These are phyloP conservation scores for Prunus mira DNA, from an alignment of 306 rosid species.

Conservation along the genomic window DNA sequence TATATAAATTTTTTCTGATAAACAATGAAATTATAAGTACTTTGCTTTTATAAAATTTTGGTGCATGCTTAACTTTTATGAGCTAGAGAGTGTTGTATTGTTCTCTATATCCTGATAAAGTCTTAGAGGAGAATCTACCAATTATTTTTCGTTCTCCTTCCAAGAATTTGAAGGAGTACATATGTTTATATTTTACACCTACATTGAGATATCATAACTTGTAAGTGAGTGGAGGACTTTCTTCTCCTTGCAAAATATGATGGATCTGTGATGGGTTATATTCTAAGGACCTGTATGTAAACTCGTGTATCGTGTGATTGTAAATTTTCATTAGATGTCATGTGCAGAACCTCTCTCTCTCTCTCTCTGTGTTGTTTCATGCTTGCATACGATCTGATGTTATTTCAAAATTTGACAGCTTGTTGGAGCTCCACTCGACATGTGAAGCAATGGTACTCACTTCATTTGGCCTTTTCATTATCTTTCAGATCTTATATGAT, in stretches of 20 bases:
- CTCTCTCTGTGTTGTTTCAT: not conserved
- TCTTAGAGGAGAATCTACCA: not conserved
- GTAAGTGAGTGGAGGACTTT: not conserved
- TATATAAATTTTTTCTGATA: not conserved
- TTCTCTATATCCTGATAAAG: not conserved
- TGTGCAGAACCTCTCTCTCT: not conserved
- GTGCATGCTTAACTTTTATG: not conserved
- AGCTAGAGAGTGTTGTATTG: not conserved
- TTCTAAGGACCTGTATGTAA: not conserved
- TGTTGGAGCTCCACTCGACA: conserved; percentile 76
- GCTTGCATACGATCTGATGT: conserved; percentile 4
- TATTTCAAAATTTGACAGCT: conserved; percentile 56
- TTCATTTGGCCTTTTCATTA: conserved; percentile 10
- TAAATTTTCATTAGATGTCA: not conserved
- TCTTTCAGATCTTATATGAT: not conserved
- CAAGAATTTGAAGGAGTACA: not conserved
- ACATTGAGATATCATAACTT: not conserved
- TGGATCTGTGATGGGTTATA: not conserved
- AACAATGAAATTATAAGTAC: not conserved
- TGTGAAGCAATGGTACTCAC: conserved; percentile 69
- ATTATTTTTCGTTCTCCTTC: not conserved
- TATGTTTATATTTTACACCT: not conserved
- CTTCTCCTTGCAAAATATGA: not conserved
- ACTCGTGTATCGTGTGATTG: not conserved
- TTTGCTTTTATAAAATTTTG: not conserved